Evolutionary conservation across 495 filamentous ascomycete species (phyloP), one percentile per base, ranked within the genome.

Genomic region (Penicillium atrosanguineum): DNA sequence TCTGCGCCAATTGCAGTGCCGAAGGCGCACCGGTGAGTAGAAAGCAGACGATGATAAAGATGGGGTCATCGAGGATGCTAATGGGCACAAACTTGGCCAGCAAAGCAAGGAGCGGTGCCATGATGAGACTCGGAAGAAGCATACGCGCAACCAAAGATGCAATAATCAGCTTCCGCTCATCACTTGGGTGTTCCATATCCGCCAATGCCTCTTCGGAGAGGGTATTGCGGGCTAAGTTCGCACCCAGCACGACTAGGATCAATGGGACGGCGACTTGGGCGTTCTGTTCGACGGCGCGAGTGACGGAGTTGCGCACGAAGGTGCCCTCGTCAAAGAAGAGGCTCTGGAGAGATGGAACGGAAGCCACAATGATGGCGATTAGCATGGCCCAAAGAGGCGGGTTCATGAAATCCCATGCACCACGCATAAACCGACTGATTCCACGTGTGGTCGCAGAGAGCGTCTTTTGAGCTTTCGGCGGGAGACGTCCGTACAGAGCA

Each of bases 371-470:
- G 50, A 97, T 86, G 16, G 95, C 88, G 18, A 83, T 71, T 2
- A 97, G 77, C 93, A 98, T 97, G 9, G 94, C 93, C 90, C 92
- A 97, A 1, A 98, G 83, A 0, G 94, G 95, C 6, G 94, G 93
- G 70, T 97, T 98, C 94, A 98, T 97, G 69, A 96, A 94, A 34
- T 87, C 87, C 88, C 88, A 91, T 8, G 88, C 55, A 29, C 90
- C 91, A 36, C 68, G 58, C 47, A 81, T 65, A 61, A 93, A 87
- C 12, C 76, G 77, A n/a, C 62, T 36, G 48, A 74, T 29, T 25
- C 70, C 71, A 26, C 58, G 65, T 34, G 69, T 66, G n/a, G 77
- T 52, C 16, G 62, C 70, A 6, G 71, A 65, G 4, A 92, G 64
- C 0, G 60, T 48, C 20, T 70, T 79, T 61, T 89, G 87, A 1